Percentiles rank a stretch among this genome's conserved stretches.
These are phyloP conservation scores for Saussurea involucrata DNA, from an alignment of 129 eudicot genomes.

Conservation along the genomic window DNA sequence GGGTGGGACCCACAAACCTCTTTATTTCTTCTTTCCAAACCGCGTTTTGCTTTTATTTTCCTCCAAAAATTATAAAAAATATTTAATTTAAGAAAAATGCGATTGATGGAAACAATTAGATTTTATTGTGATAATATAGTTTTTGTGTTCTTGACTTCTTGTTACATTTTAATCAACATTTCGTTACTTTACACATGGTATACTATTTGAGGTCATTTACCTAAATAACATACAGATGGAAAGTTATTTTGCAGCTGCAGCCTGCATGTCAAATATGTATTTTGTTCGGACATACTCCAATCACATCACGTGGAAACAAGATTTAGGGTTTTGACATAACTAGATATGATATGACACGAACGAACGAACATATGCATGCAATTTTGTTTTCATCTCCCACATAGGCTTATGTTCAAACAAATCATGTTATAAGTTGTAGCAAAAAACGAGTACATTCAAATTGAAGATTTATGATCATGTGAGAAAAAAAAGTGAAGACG, in stretches of 20 bases:
- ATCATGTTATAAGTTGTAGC: not conserved
- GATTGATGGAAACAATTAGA: not conserved
- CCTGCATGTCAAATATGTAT: not conserved
- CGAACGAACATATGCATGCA: not conserved
- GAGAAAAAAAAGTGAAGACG: too few relatives aligned
- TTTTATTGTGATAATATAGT: not conserved
- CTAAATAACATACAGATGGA: too few relatives aligned
- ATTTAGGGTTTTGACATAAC: not conserved
- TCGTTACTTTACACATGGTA: not conserved
- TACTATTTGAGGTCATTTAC: too few relatives aligned
- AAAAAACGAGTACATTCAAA: not conserved
- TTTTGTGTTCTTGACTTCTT: not conserved
- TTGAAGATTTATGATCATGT: too few relatives aligned
- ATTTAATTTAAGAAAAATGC: not conserved
- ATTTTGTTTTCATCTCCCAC: not conserved
- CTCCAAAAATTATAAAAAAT: too few relatives aligned
- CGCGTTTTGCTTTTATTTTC: slow-evolving; percentile 5
- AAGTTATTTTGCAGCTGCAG: not conserved
- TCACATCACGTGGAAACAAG: not conserved
- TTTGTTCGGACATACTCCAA: not conserved
- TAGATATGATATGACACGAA: not conserved
- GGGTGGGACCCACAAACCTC: not conserved
- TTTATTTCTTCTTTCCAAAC: not conserved
- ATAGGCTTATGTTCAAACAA: not conserved
- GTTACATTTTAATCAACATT: too few relatives aligned